phyloP scores from a whole-genome alignment of 2,329 filamentous ascomycete genomes.

The Neofusicoccum kwambonambiense region DNA sequence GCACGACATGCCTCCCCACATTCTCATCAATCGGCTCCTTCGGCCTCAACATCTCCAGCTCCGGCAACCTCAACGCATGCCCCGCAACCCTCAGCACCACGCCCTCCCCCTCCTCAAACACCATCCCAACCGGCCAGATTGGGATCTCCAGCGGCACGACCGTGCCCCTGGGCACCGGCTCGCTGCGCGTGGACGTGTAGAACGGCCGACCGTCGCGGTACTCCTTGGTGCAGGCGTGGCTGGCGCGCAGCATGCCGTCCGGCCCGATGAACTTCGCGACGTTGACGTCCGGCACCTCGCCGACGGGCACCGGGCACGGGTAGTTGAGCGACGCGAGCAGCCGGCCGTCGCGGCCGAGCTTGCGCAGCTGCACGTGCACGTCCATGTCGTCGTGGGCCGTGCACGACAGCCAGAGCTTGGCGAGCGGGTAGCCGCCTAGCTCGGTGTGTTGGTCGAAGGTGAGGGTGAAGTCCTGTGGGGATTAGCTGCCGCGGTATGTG shows the following conservation, averaged over 20 bases:
- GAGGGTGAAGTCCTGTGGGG: slow-evolving; percentile 33
- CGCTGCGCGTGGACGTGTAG: slow-evolving; percentile 35
- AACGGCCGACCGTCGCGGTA: not conserved
- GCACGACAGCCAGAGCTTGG: slow-evolving; percentile 13
- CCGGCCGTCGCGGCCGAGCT: slow-evolving; percentile 10
- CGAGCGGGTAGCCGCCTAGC: slow-evolving; percentile 18
- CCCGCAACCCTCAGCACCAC: slow-evolving; percentile 7
- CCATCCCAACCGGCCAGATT: slow-evolving; percentile 49
- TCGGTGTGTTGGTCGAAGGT: slow-evolving; percentile 32
- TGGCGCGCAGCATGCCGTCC: slow-evolving; percentile 22
- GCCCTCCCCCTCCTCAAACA: slow-evolving; percentile 45
- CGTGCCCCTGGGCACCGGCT: slow-evolving; percentile 42
- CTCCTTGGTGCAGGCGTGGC: slow-evolving; percentile 14
- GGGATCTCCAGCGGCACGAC: slow-evolving; percentile 50
- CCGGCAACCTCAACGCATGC: not conserved
- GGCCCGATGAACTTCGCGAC: slow-evolving; percentile 21
- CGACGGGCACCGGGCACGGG: slow-evolving; percentile 13
- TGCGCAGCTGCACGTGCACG: slow-evolving; percentile 23
- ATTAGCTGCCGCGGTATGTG: not conserved
- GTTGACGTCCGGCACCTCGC: slow-evolving; percentile 18
- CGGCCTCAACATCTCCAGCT: not conserved
- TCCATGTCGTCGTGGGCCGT: not conserved
- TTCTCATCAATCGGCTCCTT: not conserved
- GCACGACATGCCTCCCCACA: not conserved
- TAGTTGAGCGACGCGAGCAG: slow-evolving; percentile 8